Evolutionary conservation across 257 asterid species (phyloP).

Genomic region (Anisodus acutangulus): DNA sequence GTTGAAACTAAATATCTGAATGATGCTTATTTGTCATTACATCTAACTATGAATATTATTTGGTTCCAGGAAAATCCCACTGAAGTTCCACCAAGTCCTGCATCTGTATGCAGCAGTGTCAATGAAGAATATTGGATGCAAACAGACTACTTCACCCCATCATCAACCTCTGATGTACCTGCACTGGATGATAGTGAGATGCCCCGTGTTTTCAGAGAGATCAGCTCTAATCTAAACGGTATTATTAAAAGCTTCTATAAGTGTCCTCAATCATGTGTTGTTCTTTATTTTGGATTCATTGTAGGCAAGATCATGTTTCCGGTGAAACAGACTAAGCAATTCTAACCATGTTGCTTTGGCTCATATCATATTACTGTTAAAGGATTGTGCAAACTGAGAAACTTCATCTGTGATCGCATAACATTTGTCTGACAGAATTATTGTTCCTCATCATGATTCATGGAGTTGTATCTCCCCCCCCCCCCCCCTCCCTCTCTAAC

Average conservation of each 20-base stretch:
- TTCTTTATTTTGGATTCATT: not conserved
- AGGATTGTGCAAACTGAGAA: not conserved
- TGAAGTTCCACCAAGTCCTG: slow-evolving; percentile 99
- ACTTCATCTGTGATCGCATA: not conserved
- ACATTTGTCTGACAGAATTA: not conserved
- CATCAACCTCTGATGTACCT: slow-evolving; percentile 61
- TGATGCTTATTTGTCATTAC: slow-evolving; percentile 10
- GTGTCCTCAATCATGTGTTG: not conserved
- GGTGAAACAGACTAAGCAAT: not conserved
- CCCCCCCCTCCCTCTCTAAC: not conserved
- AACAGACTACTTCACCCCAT: slow-evolving; percentile 67
- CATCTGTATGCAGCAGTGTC: slow-evolving; percentile 85
- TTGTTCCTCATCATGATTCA: slow-evolving; percentile 1
- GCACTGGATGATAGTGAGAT: slow-evolving; percentile 65
- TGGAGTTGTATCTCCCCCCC: not conserved
- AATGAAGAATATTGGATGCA: slow-evolving; percentile 79
- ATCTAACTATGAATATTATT: not conserved
- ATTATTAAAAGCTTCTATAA: slow-evolving; percentile 29
- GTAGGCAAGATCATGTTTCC: slow-evolving; percentile 1
- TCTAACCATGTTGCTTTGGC: not conserved
- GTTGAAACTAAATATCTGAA: slow-evolving; percentile 12
- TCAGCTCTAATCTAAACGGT: slow-evolving; percentile 90
- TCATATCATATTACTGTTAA: not conserved
- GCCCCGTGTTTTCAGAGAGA: slow-evolving; percentile 75
- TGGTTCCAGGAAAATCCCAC: slow-evolving; percentile 78